A percentile compares a stretch with the other conserved stretches of the same genome.
Conservation (phyloP, 2,329 filamentous ascomycete species). For the Rhinocladiella mackenziei region DNA sequence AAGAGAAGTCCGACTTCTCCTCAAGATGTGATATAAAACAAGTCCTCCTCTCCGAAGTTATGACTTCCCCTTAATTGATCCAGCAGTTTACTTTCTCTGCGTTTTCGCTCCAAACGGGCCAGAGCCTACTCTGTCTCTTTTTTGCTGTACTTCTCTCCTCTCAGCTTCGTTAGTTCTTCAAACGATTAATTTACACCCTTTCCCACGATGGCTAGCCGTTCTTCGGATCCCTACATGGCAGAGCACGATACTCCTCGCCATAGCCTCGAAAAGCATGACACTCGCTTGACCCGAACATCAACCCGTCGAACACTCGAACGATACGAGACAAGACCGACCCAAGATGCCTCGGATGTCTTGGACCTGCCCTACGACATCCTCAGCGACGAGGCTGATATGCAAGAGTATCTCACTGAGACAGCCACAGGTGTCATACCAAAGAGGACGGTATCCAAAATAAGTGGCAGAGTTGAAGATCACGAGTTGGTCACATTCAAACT, state of each 20-base stretch:
- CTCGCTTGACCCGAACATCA: constrained; percentile 16
- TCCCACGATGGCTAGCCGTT: no score
- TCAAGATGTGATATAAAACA: neutral
- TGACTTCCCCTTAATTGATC: no score
- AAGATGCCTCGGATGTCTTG: constrained; percentile 40
- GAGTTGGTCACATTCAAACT: constrained; percentile 68
- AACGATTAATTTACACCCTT: no score
- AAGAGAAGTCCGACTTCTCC: neutral
- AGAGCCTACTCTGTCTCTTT: no score
- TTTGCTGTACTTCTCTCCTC: no score
- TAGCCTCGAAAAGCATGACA: constrained; percentile 16
- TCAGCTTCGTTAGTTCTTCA: no score
- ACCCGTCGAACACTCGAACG: constrained; percentile 27
- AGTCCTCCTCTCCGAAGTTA: neutral
- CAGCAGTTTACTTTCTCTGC: no score
- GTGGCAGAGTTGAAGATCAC: constrained; percentile 50
- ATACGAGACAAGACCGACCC: constrained; percentile 26
- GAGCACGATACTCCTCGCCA: neutral
- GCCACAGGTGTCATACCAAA: constrained; percentile 58
- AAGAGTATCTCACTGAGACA: constrained; percentile 64
- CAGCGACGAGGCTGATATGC: constrained; percentile 56
- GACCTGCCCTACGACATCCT: constrained; percentile 65
- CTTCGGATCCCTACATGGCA: no score
- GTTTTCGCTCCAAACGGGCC: no score
- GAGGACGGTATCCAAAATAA: constrained; percentile 52